Base-by-base conservation (phyloP, 1,284 basidiomycete genomes). In the Marasmius sp. region DNA sequence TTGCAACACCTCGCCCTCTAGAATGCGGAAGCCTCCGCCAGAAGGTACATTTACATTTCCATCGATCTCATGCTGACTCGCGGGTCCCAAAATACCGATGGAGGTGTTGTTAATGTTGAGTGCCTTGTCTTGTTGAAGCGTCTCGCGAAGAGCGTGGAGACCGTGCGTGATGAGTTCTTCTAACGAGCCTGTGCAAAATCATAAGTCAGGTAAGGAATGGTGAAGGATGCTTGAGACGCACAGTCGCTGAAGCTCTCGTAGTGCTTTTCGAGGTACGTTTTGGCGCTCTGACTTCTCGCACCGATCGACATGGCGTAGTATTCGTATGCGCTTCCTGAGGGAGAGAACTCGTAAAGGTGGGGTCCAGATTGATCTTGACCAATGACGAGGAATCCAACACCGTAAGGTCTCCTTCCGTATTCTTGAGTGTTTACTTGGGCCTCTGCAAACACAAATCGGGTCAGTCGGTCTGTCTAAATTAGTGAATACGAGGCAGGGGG, bases 291-390 rank as follows among this genome's bases (percentile, higher is more conserved):
- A 75, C 91, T 94, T 55, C 97, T 87, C 16, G 97, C 97, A 57
- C 97, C 97, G 75, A 99, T 98, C 36, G 94, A 96, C 88, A 98
- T 97, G 50, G 97, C 97, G 73, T 91, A 95, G 80, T 98, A 99
- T 77, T 99, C 97, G 74, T 97, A 98, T 56, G 95, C 95, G 72
- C 95, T 97, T 34, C 97, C 97, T 0, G 96, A 93, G 0, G 97
- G 97, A 1, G 94, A 95, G 80, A 99, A 99, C 76, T 99, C 97
- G 78, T 94, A 98, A 52, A 99, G 87, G 77, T 99, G 97, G 10
- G 97, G 96, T 1, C 97, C 97, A 36, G 91, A 89, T 72, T 94
- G 90, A 78, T 99, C 97, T 72, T 93, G 88, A 8, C 97, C 97
- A 68, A 97, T 93, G 67, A 99, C 95, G 60, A 99, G 89, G 84